phyloP scores from a whole-genome alignment of 2,329 filamentous ascomycete genomes.

The Colletotrichum truncatum region DNA sequence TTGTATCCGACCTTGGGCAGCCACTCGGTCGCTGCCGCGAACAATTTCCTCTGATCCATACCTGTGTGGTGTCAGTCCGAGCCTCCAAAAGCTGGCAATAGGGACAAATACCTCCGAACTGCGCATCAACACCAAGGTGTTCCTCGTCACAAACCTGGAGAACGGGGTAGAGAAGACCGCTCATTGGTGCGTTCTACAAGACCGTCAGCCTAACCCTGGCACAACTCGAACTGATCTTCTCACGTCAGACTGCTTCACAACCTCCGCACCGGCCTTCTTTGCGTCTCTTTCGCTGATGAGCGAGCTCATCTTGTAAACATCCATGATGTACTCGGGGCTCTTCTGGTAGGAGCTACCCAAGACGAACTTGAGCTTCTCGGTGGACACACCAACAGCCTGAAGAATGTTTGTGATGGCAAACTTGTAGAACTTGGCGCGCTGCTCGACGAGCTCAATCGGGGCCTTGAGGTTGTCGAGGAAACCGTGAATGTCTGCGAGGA shows the following conservation, averaged over 20 bases:
- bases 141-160: conserved; percentile 93
- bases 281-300: conserved; percentile 82
- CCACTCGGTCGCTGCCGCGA: conserved; percentile 84
- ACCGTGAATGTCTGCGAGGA: conserved; percentile 79
- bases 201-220: not conserved
- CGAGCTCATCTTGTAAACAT: conserved; percentile 80
- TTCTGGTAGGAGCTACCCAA: conserved; percentile 86
- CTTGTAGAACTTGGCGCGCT: conserved; percentile 86
- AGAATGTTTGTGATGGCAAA: conserved; percentile 79
- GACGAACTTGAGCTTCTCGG: conserved; percentile 83
- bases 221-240: not conserved
- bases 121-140: conserved; percentile 85
- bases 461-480: conserved; percentile 88
- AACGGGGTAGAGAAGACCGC: conserved; percentile 82
- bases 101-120: conserved; percentile 76
- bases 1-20: conserved; percentile 88
- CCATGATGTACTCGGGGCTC: conserved; percentile 80
- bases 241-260: conserved; percentile 85
- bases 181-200: conserved; percentile 63
- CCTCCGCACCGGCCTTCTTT: conserved; percentile 89
- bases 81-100: no score
- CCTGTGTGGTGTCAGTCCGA: conserved; percentile 34
- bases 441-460: conserved; percentile 85
- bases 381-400: conserved; percentile 79
- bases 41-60: conserved; percentile 89